Evolutionary conservation across 257 asterid species (phyloP), one percentile per base, ranked within the genome.

Genomic region (Solanum boliviense): DNA sequence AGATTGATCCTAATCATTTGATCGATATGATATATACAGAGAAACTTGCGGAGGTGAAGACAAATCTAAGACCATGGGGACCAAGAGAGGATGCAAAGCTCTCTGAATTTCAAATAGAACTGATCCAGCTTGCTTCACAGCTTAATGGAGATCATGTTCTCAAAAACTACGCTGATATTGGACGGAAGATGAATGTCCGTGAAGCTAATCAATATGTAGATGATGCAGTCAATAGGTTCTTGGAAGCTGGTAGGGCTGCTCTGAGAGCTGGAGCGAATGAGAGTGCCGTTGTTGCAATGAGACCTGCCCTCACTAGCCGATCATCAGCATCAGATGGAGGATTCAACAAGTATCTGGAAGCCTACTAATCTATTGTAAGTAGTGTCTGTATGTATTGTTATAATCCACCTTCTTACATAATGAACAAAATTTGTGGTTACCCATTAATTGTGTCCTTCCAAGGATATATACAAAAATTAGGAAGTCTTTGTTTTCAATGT

Each of bases 101-200:
- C 29, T 86, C 98, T 9, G 99, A 97, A 84, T 97, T 97, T 78
- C 99, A 97, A 86, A 35, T 93, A 6, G 99, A 97, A 36, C 87
- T 97, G 91, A 94, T 97, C 90, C 99, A 97, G 89, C 95, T 97
- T n/a, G 99, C 99, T 3, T 97, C 98, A 46, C 99, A 97, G 94
- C 95, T 97, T 32, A 94, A 92, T 60, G 99, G 99, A 2, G 99
- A 97, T 91, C 90, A 91, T 84, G 92, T 97, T 76, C 94, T 97
- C 68, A 94, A 95, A 73, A 48, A 94, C 5, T 97, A 97, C 81
- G 98, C 99, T 0, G 92, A 95, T 84, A 95, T 94, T 7, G 99
- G 99, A 68, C 89, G 89, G 89, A 89, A 87, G 75, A 94, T 97
- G 98, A 93, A 88, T 0, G 99, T 95, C 1, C 91, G 92, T 20